phyloP scores from a whole-genome alignment of 2,329 filamentous ascomycete species.

The Penicillium nordicum region DNA sequence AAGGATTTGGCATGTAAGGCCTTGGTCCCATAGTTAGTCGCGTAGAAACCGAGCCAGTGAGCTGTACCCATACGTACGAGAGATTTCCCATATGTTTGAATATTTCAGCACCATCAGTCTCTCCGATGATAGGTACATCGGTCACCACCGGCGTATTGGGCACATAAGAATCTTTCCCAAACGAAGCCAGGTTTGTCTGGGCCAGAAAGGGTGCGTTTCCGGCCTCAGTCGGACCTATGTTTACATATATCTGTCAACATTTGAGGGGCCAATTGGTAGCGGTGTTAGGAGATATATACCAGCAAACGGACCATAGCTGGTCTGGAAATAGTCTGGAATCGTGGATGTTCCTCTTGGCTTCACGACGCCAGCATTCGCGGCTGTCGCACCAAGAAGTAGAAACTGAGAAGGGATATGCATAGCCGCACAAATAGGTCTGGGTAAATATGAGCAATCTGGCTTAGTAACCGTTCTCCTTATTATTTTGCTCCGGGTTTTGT shows the following conservation, averaged over 20 bases:
- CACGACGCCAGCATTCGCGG: not conserved
- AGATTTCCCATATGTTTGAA: conserved; percentile 69
- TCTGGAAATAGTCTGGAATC: not conserved
- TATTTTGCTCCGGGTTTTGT: not conserved
- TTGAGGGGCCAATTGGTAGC: not conserved
- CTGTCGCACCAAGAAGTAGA: not conserved
- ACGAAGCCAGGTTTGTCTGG: conserved; percentile 65
- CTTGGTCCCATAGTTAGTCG: conserved; percentile 24
- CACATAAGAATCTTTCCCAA: conserved; percentile 59
- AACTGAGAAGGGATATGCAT: not conserved
- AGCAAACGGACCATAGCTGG: not conserved
- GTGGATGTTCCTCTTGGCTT: not conserved
- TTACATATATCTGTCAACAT: not conserved
- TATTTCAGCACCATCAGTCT: conserved; percentile 57
- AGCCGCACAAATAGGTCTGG: not conserved
- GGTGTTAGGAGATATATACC: not conserved
- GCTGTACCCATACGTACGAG: conserved; percentile 27
- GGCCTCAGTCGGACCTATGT: conserved; percentile 45
- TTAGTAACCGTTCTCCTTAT: not conserved
- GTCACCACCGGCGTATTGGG: conserved; percentile 70
- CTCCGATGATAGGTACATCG: conserved; percentile 61
- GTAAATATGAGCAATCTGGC: not conserved
- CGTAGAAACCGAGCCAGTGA: not conserved
- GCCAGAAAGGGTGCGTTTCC: conserved; percentile 67
- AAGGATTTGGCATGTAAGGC: conserved; percentile 62